Evolutionary conservation across 441 rosid genomes (phyloP).

Genomic region (Raphanus hybrid): DNA sequence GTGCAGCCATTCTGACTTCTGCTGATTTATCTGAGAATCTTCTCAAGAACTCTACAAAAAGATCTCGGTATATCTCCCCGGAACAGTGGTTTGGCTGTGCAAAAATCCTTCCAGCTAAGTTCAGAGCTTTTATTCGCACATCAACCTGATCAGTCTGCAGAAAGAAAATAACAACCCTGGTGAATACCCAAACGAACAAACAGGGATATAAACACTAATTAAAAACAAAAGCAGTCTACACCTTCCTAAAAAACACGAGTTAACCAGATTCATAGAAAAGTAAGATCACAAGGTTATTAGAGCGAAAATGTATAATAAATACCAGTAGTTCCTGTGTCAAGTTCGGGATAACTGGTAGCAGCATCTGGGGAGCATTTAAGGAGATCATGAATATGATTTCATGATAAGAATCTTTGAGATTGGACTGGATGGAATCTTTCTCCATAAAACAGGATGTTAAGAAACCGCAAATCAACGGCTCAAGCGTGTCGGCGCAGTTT

Average conservation of each 20-base stretch:
- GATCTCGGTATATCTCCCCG: constrained; percentile 62
- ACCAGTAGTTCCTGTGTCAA: constrained; percentile 86
- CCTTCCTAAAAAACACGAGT: constrained; percentile 18
- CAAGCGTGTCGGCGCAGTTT: constrained; percentile 66
- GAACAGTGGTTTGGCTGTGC: constrained; percentile 60
- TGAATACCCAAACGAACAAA: constrained; percentile 23
- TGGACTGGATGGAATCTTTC: constrained; percentile 68
- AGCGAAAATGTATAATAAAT: constrained; percentile 24
- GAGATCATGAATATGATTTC: constrained; percentile 75
- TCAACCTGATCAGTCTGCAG: constrained; percentile 94
- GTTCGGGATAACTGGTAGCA: constrained; percentile 74
- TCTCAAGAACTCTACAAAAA: constrained; percentile 82
- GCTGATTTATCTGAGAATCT: constrained; percentile 91
- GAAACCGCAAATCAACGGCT: constrained; percentile 79
- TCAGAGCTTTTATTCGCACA: constrained; percentile 90
- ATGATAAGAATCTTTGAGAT: constrained; percentile 83
- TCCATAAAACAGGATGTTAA: constrained; percentile 77
- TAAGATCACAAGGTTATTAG: constrained; percentile 26
- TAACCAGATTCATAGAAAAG: constrained; percentile 22
- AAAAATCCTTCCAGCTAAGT: constrained; percentile 79
- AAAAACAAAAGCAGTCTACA: constrained; percentile 14
- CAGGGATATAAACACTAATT: constrained; percentile 13
- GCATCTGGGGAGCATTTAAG: constrained; percentile 82
- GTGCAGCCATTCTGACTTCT: constrained; percentile 85
- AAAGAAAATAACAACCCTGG: constrained; percentile 39